A percentile compares a stretch with the other conserved stretches of the same genome.
phyloP scores from a whole-genome alignment of 306 rosid genomes.

The Quercus dentata region DNA sequence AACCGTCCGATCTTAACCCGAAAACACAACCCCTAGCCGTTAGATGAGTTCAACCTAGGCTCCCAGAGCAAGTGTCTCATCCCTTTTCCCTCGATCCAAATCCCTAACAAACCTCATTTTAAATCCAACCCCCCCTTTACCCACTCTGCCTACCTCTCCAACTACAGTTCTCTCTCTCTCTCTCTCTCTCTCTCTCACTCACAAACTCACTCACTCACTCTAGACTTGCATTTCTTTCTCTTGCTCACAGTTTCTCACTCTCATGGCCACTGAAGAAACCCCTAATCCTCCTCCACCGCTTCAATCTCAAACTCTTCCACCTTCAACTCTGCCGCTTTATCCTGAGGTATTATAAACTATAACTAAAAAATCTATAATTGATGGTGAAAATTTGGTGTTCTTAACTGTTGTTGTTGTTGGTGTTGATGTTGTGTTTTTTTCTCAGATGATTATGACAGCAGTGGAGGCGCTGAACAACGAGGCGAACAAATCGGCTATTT shows the following conservation, averaged over 20 bases:
- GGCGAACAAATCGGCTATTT: slow-evolving; percentile 40
- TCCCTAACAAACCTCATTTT: slow-evolving; percentile 28
- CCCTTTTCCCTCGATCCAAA: slow-evolving; percentile 23
- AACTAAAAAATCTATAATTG: too few species aligned
- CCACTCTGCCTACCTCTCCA: background rate
- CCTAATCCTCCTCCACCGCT: slow-evolving; percentile 6
- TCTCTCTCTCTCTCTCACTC: background rate
- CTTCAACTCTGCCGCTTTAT: slow-evolving; percentile 31
- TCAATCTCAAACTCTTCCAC: background rate
- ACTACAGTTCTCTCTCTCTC: slow-evolving; percentile 14
- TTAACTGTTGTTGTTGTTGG: too few species aligned
- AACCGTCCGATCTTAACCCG: slow-evolving; percentile 17
- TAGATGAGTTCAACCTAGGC: slow-evolving; percentile 11
- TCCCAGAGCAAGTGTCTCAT: background rate
- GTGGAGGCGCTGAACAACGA: slow-evolving; percentile 41
- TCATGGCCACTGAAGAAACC: slow-evolving; percentile 37
- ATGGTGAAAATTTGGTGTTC: too few species aligned
- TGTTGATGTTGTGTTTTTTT: background rate
- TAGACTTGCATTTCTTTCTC: background rate
- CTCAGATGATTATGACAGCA: slow-evolving; percentile 48
- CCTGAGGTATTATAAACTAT: slow-evolving; percentile 28
- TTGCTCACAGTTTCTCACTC: background rate
- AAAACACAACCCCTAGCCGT: slow-evolving; percentile 36
- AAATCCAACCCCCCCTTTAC: slow-evolving; percentile 25
- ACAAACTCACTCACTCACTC: background rate